Percentiles rank a stretch among this genome's conserved stretches.
These are phyloP conservation scores for Cenchrus fungigraminus DNA, from an alignment of 176 grass and related monocot genomes.

Conservation along the genomic window DNA sequence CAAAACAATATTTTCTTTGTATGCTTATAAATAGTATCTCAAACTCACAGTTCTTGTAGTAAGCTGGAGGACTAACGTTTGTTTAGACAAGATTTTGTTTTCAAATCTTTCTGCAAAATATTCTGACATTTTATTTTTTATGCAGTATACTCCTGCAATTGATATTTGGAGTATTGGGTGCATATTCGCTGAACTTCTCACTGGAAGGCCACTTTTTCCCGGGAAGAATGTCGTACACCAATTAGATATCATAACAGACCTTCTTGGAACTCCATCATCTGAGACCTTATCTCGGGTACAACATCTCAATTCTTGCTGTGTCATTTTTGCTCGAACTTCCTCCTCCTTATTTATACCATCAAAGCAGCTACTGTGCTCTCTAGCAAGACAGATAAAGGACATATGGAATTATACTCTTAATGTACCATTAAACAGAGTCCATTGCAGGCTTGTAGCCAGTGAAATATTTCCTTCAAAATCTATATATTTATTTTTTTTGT, in stretches of 20 bases:
- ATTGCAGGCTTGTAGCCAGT: not conserved
- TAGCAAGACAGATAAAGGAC: not conserved
- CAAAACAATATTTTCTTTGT: not conserved
- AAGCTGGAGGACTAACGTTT: constrained; percentile 11
- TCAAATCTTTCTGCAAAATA: constrained; percentile 27
- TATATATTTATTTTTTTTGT: constrained; percentile 7
- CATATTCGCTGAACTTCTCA: constrained; percentile 80
- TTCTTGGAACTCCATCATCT: constrained; percentile 75
- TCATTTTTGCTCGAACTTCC: not conserved
- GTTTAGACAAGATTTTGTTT: constrained; percentile 25
- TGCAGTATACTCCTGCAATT: constrained; percentile 93
- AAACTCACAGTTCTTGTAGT: not conserved
- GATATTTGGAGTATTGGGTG: constrained; percentile 94
- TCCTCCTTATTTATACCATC: not conserved
- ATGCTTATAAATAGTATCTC: not conserved
- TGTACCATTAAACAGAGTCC: not conserved
- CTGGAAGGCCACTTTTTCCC: constrained; percentile 68
- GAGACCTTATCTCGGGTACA: constrained; percentile 80
- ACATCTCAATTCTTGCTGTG: not conserved
- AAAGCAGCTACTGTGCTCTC: not conserved
- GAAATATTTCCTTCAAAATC: not conserved
- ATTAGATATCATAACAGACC: constrained; percentile 79
- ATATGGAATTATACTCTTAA: not conserved
- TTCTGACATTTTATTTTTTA: constrained; percentile 32
- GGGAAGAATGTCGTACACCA: constrained; percentile 84